phyloP scores from a whole-genome alignment of 2,329 filamentous ascomycete genomes.

The Xylaria sp. region DNA sequence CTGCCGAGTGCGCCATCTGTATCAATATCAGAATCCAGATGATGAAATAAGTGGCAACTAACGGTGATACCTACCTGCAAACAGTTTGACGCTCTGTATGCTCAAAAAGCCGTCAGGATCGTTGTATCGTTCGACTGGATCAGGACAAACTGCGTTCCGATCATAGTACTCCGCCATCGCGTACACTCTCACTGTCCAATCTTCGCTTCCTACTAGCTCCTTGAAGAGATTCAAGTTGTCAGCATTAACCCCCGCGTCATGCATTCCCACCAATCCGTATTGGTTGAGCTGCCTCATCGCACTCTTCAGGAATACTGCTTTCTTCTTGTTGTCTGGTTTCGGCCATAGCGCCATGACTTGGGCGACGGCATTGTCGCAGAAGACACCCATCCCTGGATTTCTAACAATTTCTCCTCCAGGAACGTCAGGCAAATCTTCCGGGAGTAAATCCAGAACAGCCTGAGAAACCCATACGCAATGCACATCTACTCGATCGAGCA shows the following conservation, averaged over 20 bases:
- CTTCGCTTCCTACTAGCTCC: conserved; percentile 59
- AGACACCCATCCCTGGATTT: conserved; percentile 71
- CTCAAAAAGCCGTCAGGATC: conserved; percentile 61
- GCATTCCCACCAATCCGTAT: conserved; percentile 73
- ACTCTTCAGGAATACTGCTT: conserved; percentile 63
- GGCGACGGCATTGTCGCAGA: conserved; percentile 79
- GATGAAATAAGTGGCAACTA: not conserved
- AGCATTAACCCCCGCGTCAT: conserved; percentile 72
- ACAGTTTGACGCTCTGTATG: conserved; percentile 74
- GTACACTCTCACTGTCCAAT: conserved; percentile 72
- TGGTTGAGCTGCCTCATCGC: conserved; percentile 72
- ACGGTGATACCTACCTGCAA: conserved; percentile 62
- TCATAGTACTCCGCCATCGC: conserved; percentile 74
- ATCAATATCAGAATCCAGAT: conserved; percentile 37
- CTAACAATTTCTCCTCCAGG: conserved; percentile 72
- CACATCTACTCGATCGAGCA: conserved; percentile 75
- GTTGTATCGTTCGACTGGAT: conserved; percentile 57
- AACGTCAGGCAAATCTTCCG: conserved; percentile 60
- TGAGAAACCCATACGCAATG: conserved; percentile 77
- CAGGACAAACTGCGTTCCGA: conserved; percentile 71
- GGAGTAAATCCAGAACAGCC: conserved; percentile 69
- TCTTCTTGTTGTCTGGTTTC: conserved; percentile 62
- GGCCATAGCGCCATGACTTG: conserved; percentile 67
- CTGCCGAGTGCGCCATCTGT: conserved; percentile 75
- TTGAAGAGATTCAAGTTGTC: conserved; percentile 64